Evolutionary conservation across 208 protist species (phyloP).

Genomic region (Porcisia hertigi): DNA sequence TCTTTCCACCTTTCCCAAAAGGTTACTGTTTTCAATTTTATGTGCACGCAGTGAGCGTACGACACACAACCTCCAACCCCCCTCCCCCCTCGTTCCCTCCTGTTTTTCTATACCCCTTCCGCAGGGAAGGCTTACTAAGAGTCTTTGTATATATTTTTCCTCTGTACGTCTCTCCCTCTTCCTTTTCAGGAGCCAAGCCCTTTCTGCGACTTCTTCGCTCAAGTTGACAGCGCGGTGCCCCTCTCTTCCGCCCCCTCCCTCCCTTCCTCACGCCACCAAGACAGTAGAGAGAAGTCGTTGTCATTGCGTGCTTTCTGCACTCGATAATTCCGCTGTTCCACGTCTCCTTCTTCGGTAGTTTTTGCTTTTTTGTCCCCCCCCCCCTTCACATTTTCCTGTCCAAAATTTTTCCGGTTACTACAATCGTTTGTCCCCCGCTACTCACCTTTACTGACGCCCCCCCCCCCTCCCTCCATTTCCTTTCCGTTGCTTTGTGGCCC

Average conservation of each 20-base stretch:
- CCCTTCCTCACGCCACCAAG: background rate
- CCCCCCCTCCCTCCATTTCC: no score
- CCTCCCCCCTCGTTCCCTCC: background rate
- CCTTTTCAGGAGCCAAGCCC: background rate
- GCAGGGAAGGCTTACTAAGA: background rate
- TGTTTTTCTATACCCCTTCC: background rate
- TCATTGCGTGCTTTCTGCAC: background rate
- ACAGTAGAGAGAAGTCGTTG: background rate
- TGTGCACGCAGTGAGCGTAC: background rate
- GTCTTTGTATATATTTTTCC: background rate
- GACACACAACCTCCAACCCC: background rate
- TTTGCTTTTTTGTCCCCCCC: no score
- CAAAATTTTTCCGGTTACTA: background rate
- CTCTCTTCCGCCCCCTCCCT: background rate
- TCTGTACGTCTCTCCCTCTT: background rate
- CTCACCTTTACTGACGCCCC: no score
- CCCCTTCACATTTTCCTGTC: background rate
- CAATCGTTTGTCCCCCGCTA: background rate
- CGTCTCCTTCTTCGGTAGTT: no score
- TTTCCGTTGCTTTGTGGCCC: no score
- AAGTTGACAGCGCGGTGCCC: background rate
- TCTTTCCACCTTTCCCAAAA: background rate
- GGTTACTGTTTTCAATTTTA: background rate
- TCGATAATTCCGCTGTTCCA: no score
- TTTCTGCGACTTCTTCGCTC: background rate